These are phyloP conservation scores for Rheum nobile DNA, from an alignment of 148 eudicot species.

Conservation along the genomic window DNA sequence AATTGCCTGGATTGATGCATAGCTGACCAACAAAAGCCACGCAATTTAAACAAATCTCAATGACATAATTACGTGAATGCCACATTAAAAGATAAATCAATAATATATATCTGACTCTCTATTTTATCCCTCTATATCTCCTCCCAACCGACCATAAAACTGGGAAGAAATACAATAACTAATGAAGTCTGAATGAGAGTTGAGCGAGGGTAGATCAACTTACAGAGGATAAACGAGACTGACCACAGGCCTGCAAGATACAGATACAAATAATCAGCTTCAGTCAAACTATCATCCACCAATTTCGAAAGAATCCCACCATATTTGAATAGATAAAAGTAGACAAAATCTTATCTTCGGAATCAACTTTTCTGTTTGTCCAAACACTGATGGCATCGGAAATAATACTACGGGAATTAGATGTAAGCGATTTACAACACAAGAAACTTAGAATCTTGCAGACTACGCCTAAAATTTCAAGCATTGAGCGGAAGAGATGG, in stretches of 20 bases:
- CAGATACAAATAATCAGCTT: conserved; percentile 13
- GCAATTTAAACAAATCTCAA: neutral
- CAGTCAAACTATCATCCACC: neutral
- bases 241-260: conserved; percentile 72
- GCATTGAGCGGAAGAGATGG: neutral
- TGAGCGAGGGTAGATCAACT: conserved; percentile 18
- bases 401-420: neutral
- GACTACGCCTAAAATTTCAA: neutral
- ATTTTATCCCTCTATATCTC: neutral
- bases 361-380: neutral
- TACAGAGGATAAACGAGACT: conserved; percentile 85
- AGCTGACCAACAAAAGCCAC: conserved; percentile 28
- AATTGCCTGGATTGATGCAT: conserved; percentile 86
- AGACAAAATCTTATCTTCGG: neutral
- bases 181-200: neutral
- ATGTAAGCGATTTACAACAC: neutral
- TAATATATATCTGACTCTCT: neutral
- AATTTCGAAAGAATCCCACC: neutral
- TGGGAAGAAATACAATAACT: neutral
- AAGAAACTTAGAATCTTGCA: neutral
- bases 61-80: neutral
- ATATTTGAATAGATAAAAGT: neutral
- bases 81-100: neutral
- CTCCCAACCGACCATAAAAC: too few species aligned
- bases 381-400: neutral